These are phyloP conservation scores for Exidia glandulosa DNA, from an alignment of 768 basidiomycete species.

Conservation along the genomic window DNA sequence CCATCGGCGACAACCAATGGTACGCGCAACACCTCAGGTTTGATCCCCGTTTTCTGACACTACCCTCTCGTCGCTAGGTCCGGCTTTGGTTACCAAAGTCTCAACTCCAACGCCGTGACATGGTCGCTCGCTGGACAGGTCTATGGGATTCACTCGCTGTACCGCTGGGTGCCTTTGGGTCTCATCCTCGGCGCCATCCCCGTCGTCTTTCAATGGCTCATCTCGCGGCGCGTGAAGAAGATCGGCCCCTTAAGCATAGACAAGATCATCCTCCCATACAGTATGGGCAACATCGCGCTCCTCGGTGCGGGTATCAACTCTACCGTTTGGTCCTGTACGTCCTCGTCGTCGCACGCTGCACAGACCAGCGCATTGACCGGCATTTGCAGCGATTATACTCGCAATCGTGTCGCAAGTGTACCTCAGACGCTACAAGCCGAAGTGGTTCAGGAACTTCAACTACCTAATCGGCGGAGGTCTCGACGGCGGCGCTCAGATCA, in stretches of 20 bases:
- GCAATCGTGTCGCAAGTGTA: slow-evolving; percentile 49
- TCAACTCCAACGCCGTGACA: slow-evolving; percentile 50
- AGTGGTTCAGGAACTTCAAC: slow-evolving; percentile 60
- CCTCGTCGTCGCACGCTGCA: not conserved
- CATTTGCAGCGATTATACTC: no score
- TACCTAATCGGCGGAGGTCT: slow-evolving; percentile 57
- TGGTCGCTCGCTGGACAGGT: slow-evolving; percentile 53
- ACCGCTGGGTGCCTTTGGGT: slow-evolving; percentile 44
- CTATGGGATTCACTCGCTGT: slow-evolving; percentile 42
- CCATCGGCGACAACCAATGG: slow-evolving; percentile 52
- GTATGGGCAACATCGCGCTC: not conserved
- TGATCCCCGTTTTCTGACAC: no score
- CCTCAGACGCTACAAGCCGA: slow-evolving; percentile 44
- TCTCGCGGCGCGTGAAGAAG: slow-evolving; percentile 40
- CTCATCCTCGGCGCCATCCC: slow-evolving; percentile 43
- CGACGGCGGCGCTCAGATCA: slow-evolving; percentile 55
- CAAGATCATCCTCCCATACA: slow-evolving; percentile 36
- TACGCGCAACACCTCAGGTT: not conserved
- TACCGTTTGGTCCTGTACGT: not conserved
- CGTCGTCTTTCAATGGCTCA: slow-evolving; percentile 43
- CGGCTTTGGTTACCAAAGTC: slow-evolving; percentile 16
- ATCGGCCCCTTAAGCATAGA: slow-evolving; percentile 41
- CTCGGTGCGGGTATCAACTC: not conserved
- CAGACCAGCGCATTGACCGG: not conserved
- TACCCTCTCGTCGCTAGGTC: not conserved